Evolutionary conservation across 2,329 filamentous ascomycete species (phyloP).

Genomic region (Fusarium liriodendri): DNA sequence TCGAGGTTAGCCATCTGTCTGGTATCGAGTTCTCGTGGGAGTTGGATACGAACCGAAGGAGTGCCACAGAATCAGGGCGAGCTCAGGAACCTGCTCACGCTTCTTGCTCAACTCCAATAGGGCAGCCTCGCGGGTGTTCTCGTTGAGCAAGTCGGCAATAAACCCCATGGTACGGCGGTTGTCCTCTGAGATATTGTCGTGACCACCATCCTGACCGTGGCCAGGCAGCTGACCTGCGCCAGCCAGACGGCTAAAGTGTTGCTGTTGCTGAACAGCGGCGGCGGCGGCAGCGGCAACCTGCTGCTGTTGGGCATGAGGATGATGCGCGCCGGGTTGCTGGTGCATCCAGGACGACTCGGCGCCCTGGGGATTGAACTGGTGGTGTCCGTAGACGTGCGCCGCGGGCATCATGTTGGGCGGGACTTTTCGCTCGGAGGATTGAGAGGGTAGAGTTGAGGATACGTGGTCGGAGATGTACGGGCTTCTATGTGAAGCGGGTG

Average conservation of each 20-base stretch:
- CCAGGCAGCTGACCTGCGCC: slow-evolving; percentile 55
- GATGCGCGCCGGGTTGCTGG: slow-evolving; percentile 67
- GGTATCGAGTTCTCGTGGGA: slow-evolving; percentile 7
- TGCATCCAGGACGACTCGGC: slow-evolving; percentile 75
- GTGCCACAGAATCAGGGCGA: slow-evolving; percentile 97
- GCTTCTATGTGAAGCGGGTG: not conserved
- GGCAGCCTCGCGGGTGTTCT: slow-evolving; percentile 87
- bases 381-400: slow-evolving; percentile 74
- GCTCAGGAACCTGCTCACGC: slow-evolving; percentile 95
- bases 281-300: slow-evolving; percentile 55
- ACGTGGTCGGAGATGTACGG: not conserved
- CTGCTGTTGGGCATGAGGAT: slow-evolving; percentile 69
- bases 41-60: slow-evolving; percentile 81
- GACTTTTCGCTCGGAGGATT: slow-evolving; percentile 22
- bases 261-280: slow-evolving; percentile 64
- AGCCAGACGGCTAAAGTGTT: slow-evolving; percentile 80
- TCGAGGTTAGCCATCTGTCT: slow-evolving; percentile 29
- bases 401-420: slow-evolving; percentile 68
- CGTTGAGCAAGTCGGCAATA: slow-evolving; percentile 91
- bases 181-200: slow-evolving; percentile 85
- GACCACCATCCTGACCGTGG: slow-evolving; percentile 65
- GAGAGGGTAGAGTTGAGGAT: not conserved
- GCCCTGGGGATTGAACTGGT: slow-evolving; percentile 71
- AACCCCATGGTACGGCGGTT: slow-evolving; percentile 92
- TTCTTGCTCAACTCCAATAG: slow-evolving; percentile 98